Percentiles rank a stretch among this genome's conserved stretches.
Conservation (phyloP, 257 asterid genomes). For the Solanum lycopersicoides region DNA sequence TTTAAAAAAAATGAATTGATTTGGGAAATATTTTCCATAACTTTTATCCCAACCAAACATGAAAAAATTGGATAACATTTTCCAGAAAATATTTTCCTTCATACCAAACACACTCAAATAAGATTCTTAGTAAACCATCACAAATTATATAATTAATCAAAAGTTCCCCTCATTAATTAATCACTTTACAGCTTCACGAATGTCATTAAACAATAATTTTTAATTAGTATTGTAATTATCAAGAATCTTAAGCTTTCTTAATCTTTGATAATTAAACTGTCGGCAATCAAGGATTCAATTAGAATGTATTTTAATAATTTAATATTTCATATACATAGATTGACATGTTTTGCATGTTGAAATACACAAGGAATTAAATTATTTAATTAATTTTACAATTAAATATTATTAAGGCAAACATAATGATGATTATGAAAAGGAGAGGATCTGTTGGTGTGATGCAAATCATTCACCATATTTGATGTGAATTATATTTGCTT, state of each 20-base stretch:
- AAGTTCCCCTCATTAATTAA: not conserved
- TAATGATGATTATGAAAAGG: not conserved
- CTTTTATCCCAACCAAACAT: no score
- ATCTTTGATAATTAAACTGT: not conserved
- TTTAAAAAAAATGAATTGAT: no score
- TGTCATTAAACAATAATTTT: not conserved
- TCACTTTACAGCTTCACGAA: not conserved
- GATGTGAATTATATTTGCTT: constrained; percentile 46
- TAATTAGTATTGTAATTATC: not conserved
- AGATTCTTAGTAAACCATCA: not conserved
- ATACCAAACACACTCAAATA: no score
- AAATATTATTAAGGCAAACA: not conserved
- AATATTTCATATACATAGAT: not conserved
- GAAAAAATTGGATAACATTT: no score
- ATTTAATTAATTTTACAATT: not conserved
- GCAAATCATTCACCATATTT: constrained; percentile 59
- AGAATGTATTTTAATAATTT: not conserved
- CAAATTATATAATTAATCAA: not conserved
- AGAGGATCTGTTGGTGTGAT: constrained; percentile 30
- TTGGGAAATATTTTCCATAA: no score
- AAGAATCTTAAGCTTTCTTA: not conserved
- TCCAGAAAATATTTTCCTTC: no score
- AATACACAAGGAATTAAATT: not conserved
- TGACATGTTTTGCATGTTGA: constrained; percentile 7
- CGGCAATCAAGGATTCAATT: not conserved